Base-by-base conservation (phyloP, 495 filamentous ascomycete genomes). In the Sordaria brevicollis region DNA sequence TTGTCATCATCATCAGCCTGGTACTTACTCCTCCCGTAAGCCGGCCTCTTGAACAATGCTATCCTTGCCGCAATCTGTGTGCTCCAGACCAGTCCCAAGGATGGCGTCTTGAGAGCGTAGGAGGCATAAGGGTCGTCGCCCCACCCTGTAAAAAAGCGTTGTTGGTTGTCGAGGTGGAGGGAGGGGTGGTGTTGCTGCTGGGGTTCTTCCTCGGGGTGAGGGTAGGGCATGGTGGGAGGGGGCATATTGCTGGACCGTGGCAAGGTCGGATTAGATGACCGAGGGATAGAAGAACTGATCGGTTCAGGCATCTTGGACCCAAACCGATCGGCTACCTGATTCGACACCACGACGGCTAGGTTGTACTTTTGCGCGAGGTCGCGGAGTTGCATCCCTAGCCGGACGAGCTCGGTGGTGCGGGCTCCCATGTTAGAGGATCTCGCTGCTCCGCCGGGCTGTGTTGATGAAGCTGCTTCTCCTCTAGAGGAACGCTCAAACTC, bases 271-370 rank as follows among this genome's bases (percentile, higher is more conserved):
- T 65, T n/a, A 70, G 68, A 25, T 73, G 68, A 19, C 36, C 54
- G 43, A 54, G 21, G 66, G 43, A 65, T 38, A 17, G 74, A 73
- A 35, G 74, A 67, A 39, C 71, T 17, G 13, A 71, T 65, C 21
- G 73, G 65, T 65, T 65, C 43, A 54, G 69, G 69, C 17, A 69
- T 73, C 57, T 72, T 73, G 66, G 36, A 66, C 71, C 69, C 65
- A 74, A 99, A 96, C 7, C 93, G 87, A 81, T 99, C 95, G 5
- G 90, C 89, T n/a, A 99, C 96, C 77, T 99, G 95, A 75, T 99
- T 99, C 10, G 94, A 90, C 1, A 97, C 89, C 4, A 98, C 94
- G 35, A 99, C 85, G 11, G 95, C 93, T 31, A 97, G 81, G 68
- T 89, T 81, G 76, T 95, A 81, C 62, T 83, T 84, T 36, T 85